Evolutionary conservation across 1,284 basidiomycete genomes (phyloP), one percentile per base, ranked within the genome.

Genomic region (Wolfiporia cocos): DNA sequence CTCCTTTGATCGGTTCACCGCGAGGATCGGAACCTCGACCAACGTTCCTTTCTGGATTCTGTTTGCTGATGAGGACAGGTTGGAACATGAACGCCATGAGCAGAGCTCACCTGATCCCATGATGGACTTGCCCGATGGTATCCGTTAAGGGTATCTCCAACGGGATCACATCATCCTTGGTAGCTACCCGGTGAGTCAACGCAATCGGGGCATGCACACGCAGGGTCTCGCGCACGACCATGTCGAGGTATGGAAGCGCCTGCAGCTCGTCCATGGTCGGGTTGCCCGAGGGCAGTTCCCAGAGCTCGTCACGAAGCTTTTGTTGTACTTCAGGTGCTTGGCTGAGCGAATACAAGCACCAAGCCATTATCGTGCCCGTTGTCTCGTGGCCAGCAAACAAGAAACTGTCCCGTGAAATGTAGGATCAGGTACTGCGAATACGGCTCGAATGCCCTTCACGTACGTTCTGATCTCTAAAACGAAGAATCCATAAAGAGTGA

Each of bases 341-440:
- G 0, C 77, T 63, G 3, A 94, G 74, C 1, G 77, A 71, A 57
- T 71, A 86, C 0, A 92, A 65, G 1, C 78, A 77, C 80, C 80
- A 83, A 0, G 70, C 69, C 0, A 71, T 69, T 2, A 54, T 56
- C 4, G 59, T 51, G 34, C 49, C 51, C 21, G 69, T 69, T 0
- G 90, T 92, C 57, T 92, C 89, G 59, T 91, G 85, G 2, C 89
- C 89, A 4, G 81, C 79, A 4, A 77, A 65, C 1, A 85, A 55
- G 61, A 81, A 42, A 17, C 41, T 42, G 18, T 14, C n/a, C n/a
- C n/a, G n/a, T n/a, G n/a, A n/a, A n/a, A n/a, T n/a, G n/a, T n/a
- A n/a, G n/a, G n/a, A n/a, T n/a, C n/a, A n/a, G n/a, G n/a, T n/a
- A n/a, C n/a, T n/a, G n/a, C n/a, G 31, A 12, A 4, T 12, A 6